Base-by-base conservation (phyloP, 225 moss, liverwort and hornwort genomes). In the Sphagnum tenellum region DNA sequence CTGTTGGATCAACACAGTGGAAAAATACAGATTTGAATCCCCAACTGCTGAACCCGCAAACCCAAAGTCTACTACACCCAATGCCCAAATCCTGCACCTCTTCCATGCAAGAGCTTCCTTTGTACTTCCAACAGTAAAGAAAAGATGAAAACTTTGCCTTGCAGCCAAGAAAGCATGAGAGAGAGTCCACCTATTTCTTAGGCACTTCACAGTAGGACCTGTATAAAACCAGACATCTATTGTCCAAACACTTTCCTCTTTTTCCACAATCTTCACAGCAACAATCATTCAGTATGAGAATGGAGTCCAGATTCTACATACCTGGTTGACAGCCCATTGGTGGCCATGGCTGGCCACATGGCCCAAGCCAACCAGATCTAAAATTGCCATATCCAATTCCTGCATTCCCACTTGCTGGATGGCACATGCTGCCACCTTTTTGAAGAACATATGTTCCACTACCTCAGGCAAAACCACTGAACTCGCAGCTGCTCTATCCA, bases 261-360 rank as follows among this genome's bases (percentile, higher is more conserved):
- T 29, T 29, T 44, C 9, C 46, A 47, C 12, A 47, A 64, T 6
- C 8, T 7, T 44, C 7, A 8, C 9, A 61, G 2, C 46, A 9
- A 8, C 13, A 4, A 48, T 11, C 4, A 13, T 46, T 53, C 49
- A 4, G 14, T 4, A 70, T 47, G 49, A 49, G 9, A 59, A 4
- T n/a, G 58, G 46, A 12, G 2, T 47, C 14, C 14, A 12, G 44
- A 46, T 5, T 47, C 8, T 54, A 58, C 79, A 60, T 60, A 88
- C 92, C 86, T 92, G 92, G 79, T 96, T 96, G 66, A 90, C 92
- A 77, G 92, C 90, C 96, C 92, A 96, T 56, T 90, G 88, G 57
- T 81, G 88, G 7, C 90, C 92, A 58, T 81, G 88, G 55, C 85
- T 70, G 6, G 67, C 77, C 67, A 96, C 77, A 50, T 88, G 81